Percentiles rank a stretch among this genome's conserved stretches.
Conservation (phyloP, 177 flowering plant species). For the Vitis hybrid region DNA sequence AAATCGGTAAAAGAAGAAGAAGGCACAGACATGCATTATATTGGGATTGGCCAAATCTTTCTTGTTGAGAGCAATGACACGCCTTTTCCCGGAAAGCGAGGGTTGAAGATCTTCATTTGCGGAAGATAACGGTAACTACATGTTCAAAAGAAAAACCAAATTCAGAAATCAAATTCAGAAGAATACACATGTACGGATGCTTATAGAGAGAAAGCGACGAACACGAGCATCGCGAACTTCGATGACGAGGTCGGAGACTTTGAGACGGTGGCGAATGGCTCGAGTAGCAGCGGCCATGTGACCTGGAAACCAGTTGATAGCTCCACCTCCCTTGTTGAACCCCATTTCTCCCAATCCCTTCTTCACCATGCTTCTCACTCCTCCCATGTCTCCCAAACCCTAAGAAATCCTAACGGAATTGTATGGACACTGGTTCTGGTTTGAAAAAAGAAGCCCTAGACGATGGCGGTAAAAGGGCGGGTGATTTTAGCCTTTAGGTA, state of each 20-base stretch:
- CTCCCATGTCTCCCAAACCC: constrained; percentile 25
- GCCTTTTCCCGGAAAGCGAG: constrained; percentile 61
- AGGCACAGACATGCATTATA: constrained; percentile 59
- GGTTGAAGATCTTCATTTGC: constrained; percentile 75
- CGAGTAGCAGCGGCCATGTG: constrained; percentile 98
- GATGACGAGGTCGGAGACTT: constrained; percentile 84
- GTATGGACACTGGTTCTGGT: too few relatives aligned
- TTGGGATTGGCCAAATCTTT: constrained; percentile 89
- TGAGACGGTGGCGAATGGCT: constrained; percentile 87
- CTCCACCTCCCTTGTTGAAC: constrained; percentile 66
- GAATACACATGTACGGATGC: background rate
- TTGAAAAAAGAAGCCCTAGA: too few relatives aligned
- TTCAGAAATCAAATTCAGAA: background rate
- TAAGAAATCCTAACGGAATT: too few relatives aligned
- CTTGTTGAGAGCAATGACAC: constrained; percentile 88
- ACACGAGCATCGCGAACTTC: constrained; percentile 94
- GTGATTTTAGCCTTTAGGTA: too few relatives aligned
- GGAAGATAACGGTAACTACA: constrained; percentile 86
- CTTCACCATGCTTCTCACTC: constrained; percentile 36
- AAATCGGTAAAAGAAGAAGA: background rate
- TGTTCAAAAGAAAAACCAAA: background rate
- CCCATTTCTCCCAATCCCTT: constrained; percentile 73
- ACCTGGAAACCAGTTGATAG: constrained; percentile 92
- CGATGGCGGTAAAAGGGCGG: too few relatives aligned
- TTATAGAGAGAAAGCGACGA: constrained; percentile 6